A percentile compares a stretch with the other conserved stretches of the same genome.
These are phyloP conservation scores for Talaromyces marneffei DNA, from an alignment of 2,329 filamentous ascomycete genomes.

Conservation along the genomic window DNA sequence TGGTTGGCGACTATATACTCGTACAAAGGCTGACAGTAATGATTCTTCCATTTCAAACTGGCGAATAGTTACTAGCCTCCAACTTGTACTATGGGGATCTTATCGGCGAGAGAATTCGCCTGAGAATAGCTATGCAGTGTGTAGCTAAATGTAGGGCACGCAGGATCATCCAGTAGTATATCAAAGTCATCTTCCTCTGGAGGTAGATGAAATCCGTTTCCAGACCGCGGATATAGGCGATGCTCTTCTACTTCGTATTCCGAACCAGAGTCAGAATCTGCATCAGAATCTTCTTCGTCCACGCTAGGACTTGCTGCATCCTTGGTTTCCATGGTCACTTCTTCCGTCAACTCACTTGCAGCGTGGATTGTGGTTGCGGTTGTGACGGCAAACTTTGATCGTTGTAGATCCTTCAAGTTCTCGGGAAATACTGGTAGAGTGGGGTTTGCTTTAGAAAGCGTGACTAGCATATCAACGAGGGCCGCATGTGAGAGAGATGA, in stretches of 20 bases:
- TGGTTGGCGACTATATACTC: neutral
- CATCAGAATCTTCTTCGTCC: constrained; percentile 12
- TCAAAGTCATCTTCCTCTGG: constrained; percentile 55
- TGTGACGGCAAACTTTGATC: constrained; percentile 23
- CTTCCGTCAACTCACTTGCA: neutral
- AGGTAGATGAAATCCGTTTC: constrained; percentile 55
- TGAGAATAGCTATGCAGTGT: constrained; percentile 26
- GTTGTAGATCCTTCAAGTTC: constrained; percentile 25
- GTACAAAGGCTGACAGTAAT: neutral
- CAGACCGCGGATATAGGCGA: constrained; percentile 58
- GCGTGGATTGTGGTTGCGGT: constrained; percentile 10
- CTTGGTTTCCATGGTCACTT: neutral
- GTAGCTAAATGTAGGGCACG: constrained; percentile 54
- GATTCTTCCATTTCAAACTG: neutral
- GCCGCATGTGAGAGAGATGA: constrained; percentile 54
- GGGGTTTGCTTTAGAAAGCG: constrained; percentile 56
- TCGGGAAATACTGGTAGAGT: constrained; percentile 60
- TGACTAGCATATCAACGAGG: constrained; percentile 60
- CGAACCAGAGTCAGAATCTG: constrained; percentile 35
- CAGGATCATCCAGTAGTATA: constrained; percentile 57
- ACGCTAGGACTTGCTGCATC: neutral
- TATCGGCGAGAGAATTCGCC: constrained; percentile 1
- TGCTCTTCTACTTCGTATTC: constrained; percentile 47
- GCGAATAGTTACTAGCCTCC: neutral
- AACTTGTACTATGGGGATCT: neutral